A percentile compares a stretch with the other conserved stretches of the same genome.
These are phyloP conservation scores for Mucor plumbeus DNA, from an alignment of 371 early-diverging fungal genomes.

Conservation along the genomic window DNA sequence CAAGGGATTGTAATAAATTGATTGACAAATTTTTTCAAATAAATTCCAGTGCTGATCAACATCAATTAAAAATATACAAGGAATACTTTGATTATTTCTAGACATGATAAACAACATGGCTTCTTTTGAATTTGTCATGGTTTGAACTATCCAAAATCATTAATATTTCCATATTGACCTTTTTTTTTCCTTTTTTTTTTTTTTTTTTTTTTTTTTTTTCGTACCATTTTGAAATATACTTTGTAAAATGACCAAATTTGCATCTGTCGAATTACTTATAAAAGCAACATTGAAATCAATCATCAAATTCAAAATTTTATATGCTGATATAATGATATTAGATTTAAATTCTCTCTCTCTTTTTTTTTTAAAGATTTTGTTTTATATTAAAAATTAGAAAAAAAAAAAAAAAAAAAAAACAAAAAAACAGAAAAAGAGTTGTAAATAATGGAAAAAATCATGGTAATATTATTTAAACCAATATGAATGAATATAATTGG, in stretches of 20 bases:
- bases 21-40: conserved; percentile 12
- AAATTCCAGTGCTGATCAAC: background rate
- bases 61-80: conserved; percentile 1
- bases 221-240: conserved; percentile 1
- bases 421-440: background rate
- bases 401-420: background rate
- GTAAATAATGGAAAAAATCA: background rate
- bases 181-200: too few relatives aligned
- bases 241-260: background rate
- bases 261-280: background rate
- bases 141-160: background rate
- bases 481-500: background rate
- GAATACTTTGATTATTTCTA: background rate
- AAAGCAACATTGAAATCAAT: conserved; percentile 8
- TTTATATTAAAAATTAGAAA: background rate
- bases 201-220: background rate
- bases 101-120: conserved; percentile 11
- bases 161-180: too few relatives aligned
- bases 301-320: background rate
- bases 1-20: background rate
- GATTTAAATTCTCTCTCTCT: background rate
- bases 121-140: background rate
- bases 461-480: background rate
- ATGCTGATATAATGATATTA: background rate
- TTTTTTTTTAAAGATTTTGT: background rate